Conservation (phyloP, 441 rosid genomes). For the Raphanus hybrid region DNA sequence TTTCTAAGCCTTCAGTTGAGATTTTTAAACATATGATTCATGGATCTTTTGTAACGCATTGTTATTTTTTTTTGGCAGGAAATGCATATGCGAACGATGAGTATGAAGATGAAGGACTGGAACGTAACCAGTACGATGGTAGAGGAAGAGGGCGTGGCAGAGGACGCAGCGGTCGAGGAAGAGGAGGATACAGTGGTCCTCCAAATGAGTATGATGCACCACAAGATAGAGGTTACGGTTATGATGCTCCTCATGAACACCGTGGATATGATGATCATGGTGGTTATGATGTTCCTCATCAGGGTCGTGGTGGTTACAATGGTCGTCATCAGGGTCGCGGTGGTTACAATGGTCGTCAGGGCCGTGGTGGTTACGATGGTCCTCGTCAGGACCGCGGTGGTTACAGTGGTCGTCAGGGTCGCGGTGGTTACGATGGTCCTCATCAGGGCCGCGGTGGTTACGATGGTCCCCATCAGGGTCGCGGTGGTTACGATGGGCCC, state of each 20-base stretch:
- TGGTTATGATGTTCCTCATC: slow-evolving; percentile 30
- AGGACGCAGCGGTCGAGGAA: slow-evolving; percentile 49
- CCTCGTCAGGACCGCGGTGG: slow-evolving; percentile 9
- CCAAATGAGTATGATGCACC: slow-evolving; percentile 37
- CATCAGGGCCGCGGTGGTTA: slow-evolving; percentile 19
- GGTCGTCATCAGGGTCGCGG: slow-evolving; percentile 12
- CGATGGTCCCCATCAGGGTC: not conserved
- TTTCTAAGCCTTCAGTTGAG: not conserved
- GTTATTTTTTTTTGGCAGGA: slow-evolving; percentile 34
- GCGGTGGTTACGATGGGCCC: not conserved
- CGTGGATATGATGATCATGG: slow-evolving; percentile 37
- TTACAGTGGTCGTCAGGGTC: not conserved
- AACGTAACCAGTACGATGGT: slow-evolving; percentile 45
- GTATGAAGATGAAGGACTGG: slow-evolving; percentile 49
- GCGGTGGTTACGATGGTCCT: slow-evolving; percentile 26
- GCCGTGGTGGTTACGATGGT: slow-evolving; percentile 27
- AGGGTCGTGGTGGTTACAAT: slow-evolving; percentile 6
- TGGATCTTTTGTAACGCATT: too few species aligned
- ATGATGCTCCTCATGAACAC: slow-evolving; percentile 52
- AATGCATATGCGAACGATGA: slow-evolving; percentile 46
- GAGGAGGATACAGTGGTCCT: slow-evolving; percentile 47
- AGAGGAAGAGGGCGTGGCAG: slow-evolving; percentile 59
- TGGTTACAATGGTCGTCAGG: slow-evolving; percentile 24
- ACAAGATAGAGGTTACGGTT: slow-evolving; percentile 42
- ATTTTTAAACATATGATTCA: not conserved